phyloP scores from a whole-genome alignment of 2,329 filamentous ascomycete species.

The Alternaria viburni region DNA sequence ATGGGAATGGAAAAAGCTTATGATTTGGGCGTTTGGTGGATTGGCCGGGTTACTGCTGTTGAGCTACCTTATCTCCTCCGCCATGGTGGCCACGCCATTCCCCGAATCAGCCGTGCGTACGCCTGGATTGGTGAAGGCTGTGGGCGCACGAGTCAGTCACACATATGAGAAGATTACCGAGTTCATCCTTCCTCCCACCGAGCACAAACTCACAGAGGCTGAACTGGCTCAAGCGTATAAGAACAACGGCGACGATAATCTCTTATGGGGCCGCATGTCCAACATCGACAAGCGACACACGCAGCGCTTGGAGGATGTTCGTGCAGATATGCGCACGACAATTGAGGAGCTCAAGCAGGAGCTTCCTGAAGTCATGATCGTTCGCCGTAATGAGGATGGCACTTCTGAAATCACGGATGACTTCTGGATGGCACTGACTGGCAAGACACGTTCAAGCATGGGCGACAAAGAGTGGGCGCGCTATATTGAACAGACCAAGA shows the following conservation, averaged over 20 bases:
- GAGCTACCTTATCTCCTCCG: background rate
- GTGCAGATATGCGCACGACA: constrained; percentile 19
- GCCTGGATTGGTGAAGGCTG: constrained; percentile 17
- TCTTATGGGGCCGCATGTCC: constrained; percentile 26
- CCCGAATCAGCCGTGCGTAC: constrained; percentile 11
- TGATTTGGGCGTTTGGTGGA: constrained; percentile 16
- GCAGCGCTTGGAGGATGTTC: constrained; percentile 18
- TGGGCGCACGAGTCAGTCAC: constrained; percentile 21
- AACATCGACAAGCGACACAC: constrained; percentile 18
- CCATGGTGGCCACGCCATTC: constrained; percentile 1
- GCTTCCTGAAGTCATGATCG: constrained; percentile 64
- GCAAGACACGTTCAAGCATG: constrained; percentile 58
- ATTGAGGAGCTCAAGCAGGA: constrained; percentile 26
- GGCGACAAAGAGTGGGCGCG: constrained; percentile 55
- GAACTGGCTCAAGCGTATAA: constrained; percentile 3
- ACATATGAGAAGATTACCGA: constrained; percentile 20
- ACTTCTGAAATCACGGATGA: constrained; percentile 62
- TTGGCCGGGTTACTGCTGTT: constrained; percentile 9
- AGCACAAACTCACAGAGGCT: background rate
- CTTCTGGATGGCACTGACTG: constrained; percentile 70
- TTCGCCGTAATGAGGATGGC: constrained; percentile 61
- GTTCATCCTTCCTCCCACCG: constrained; percentile 23
- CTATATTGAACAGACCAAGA: constrained; percentile 61
- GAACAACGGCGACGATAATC: constrained; percentile 15
- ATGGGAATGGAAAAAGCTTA: constrained; percentile 19